Base-by-base conservation (phyloP, 208 protist genomes). In the Trypanosomatidae sp. region DNA sequence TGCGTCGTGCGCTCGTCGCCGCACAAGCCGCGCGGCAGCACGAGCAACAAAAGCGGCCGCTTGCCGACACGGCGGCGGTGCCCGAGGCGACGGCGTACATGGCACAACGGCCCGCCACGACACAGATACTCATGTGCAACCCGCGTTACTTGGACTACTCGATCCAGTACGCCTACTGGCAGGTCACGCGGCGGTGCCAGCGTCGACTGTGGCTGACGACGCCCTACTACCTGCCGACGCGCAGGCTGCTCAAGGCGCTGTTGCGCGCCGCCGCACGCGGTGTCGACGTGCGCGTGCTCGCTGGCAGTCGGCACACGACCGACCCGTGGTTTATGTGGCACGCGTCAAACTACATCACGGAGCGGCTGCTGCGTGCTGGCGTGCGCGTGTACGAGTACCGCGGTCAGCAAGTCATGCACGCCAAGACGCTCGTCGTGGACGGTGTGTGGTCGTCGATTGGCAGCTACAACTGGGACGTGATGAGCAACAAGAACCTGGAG, bases 321-420 rank as follows among this genome's bases (percentile, higher is more conserved):
- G 90, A 96, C 54, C 87, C 88, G 47, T 88, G 76, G 66, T 88
- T 88, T 38, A 95, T 95, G 86, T 91, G 85, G 78, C 75, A 91
- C 56, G 85, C 76, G 11, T 86, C 71, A 4, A 82, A 83, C 48
- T 80, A 91, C 48, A 83, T 94, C 43, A 92, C 85, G 8, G 72
- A 71, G 41, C 44, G 56, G 6, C 71, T 92, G 3, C 64, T 96
- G 18, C 55, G 57, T 3, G 65, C 69, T 6, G 84, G 84, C 5
- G 78, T 94, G 18, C 66, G 74, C 38, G 62, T 96, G 1, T 96
- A 94, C 61, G 90, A 96, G 56, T 96, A 84, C 54, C 81, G 80
- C 20, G 79, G 80, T 0, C 28, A 45, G 37, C 63, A 88, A 38
- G 78, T 93, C 24, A 92, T 96, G 80, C 90, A 96, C 54, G 86